A percentile compares a stretch with the other conserved stretches of the same genome.
These are phyloP conservation scores for Paracamarosporium sp. DNA, from an alignment of 2,329 filamentous ascomycete species.

Conservation along the genomic window DNA sequence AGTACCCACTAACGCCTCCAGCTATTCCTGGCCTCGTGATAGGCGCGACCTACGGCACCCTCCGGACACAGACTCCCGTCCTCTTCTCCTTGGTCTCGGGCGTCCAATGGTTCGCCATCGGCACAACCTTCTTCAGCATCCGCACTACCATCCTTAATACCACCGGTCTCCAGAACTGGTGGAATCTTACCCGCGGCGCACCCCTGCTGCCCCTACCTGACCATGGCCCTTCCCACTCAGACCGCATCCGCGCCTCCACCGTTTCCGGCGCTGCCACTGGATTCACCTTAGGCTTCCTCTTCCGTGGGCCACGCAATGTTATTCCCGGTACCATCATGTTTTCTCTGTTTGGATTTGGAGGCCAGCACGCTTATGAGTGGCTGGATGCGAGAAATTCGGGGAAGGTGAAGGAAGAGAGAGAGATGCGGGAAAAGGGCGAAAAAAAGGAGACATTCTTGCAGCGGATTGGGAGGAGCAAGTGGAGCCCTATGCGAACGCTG, in stretches of 20 bases:
- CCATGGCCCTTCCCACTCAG: conserved; percentile 60
- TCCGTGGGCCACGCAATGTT: conserved; percentile 50
- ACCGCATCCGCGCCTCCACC: conserved; percentile 72
- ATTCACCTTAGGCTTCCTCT: conserved; percentile 59
- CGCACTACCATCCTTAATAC: conserved; percentile 48
- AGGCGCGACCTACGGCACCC: conserved; percentile 54
- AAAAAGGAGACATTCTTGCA: conserved; percentile 51
- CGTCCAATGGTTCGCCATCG: conserved; percentile 81
- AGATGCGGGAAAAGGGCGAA: conserved; percentile 25
- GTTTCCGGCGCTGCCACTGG: conserved; percentile 74
- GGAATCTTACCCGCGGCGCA: conserved; percentile 32
- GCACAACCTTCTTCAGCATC: conserved; percentile 76
- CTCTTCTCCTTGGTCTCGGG: conserved; percentile 76
- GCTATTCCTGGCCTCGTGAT: conserved; percentile 71
- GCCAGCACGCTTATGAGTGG: conserved; percentile 63
- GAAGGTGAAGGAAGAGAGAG: conserved; percentile 42
- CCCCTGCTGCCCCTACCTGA: conserved; percentile 28
- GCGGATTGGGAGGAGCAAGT: conserved; percentile 66
- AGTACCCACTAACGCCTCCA: conserved; percentile 24
- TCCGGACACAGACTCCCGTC: conserved; percentile 70
- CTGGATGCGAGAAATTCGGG: conserved; percentile 56
- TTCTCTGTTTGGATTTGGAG: conserved; percentile 62
- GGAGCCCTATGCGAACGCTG: conserved; percentile 74
- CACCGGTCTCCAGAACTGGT: conserved; percentile 39
- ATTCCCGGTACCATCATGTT: conserved; percentile 67